phyloP scores from a whole-genome alignment of 2,329 filamentous ascomycete genomes.

The Cercospora zeina region DNA sequence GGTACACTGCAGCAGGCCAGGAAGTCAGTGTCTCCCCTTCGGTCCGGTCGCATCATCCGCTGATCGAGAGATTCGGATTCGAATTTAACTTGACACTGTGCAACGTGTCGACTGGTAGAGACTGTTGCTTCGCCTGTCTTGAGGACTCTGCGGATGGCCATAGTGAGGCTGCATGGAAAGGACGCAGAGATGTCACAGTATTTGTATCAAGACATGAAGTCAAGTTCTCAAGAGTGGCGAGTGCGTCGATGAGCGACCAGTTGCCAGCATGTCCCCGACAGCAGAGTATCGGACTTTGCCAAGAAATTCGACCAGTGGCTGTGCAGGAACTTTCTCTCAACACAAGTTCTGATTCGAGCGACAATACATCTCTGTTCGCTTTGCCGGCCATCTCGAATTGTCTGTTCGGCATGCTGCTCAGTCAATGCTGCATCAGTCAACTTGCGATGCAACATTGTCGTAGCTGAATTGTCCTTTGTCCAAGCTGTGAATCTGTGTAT shows the following conservation, averaged over 20 bases:
- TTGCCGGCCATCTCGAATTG: too few relatives aligned
- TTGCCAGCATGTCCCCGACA: neutral
- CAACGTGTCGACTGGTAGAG: neutral
- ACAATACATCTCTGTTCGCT: neutral
- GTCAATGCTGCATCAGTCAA: too few relatives aligned
- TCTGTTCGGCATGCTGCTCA: too few relatives aligned
- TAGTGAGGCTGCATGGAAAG: neutral
- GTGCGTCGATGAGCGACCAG: neutral
- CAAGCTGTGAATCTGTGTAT: too few relatives aligned
- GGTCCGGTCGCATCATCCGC: neutral
- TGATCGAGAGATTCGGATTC: neutral
- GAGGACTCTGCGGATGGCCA: neutral
- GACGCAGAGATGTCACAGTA: neutral
- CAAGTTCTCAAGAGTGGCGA: neutral
- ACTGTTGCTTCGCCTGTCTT: neutral
- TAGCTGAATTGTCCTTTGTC: too few relatives aligned
- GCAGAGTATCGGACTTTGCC: neutral
- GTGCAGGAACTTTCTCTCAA: neutral
- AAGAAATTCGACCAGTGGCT: neutral
- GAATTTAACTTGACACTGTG: conserved; percentile 10
- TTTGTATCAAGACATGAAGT: conserved; percentile 1
- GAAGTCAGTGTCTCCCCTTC: neutral
- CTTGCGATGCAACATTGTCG: too few relatives aligned
- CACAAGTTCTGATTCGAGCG: neutral
- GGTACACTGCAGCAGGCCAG: conserved; percentile 3